These are phyloP conservation scores for Zalerion maritima DNA, from an alignment of 495 filamentous ascomycete species.

Conservation along the genomic window DNA sequence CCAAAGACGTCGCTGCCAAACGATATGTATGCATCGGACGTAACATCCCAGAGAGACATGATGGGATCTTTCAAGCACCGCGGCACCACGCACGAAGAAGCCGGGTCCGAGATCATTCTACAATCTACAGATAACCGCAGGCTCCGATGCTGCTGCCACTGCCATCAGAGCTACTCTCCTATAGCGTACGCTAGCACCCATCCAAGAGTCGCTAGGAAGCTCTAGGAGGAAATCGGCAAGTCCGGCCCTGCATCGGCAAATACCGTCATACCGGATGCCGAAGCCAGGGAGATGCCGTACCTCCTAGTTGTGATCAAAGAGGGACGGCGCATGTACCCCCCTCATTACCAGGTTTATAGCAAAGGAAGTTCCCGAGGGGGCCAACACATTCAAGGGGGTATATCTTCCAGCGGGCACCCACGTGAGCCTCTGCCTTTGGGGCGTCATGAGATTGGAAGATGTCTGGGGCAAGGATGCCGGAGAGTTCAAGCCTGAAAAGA, in stretches of 20 bases:
- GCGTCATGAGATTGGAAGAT: slow-evolving; percentile 13
- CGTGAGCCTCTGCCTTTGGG: slow-evolving; percentile 24
- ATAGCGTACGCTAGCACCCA: slow-evolving; percentile 32
- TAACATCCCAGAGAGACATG: slow-evolving; percentile 18
- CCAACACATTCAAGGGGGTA: slow-evolving; percentile 28
- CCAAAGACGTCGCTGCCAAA: slow-evolving; percentile 13
- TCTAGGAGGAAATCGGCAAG: slow-evolving; percentile 42
- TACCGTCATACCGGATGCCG: slow-evolving; percentile 22
- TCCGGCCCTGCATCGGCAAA: slow-evolving; percentile 13
- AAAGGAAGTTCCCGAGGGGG: slow-evolving; percentile 28
- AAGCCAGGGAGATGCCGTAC: slow-evolving; percentile 32
- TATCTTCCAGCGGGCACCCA: slow-evolving; percentile 33
- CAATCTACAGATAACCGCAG: slow-evolving; percentile 26
- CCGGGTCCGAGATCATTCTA: slow-evolving; percentile 15
- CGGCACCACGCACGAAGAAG: slow-evolving; percentile 13
- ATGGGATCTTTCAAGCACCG: slow-evolving; percentile 22
- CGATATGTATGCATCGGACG: slow-evolving; percentile 15
- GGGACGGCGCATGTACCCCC: slow-evolving; percentile 29
- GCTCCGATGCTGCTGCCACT: slow-evolving; percentile 47
- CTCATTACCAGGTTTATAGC: slow-evolving; percentile 19
- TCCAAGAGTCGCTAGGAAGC: slow-evolving; percentile 35
- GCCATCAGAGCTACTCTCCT: slow-evolving; percentile 40
- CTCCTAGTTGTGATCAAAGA: slow-evolving; percentile 35
- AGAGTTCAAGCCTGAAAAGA: slow-evolving; percentile 35
- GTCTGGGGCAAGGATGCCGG: slow-evolving; percentile 32